These are phyloP conservation scores for Ampelocalamus luodianensis DNA, from an alignment of 176 grass and related monocot species.

Conservation along the genomic window DNA sequence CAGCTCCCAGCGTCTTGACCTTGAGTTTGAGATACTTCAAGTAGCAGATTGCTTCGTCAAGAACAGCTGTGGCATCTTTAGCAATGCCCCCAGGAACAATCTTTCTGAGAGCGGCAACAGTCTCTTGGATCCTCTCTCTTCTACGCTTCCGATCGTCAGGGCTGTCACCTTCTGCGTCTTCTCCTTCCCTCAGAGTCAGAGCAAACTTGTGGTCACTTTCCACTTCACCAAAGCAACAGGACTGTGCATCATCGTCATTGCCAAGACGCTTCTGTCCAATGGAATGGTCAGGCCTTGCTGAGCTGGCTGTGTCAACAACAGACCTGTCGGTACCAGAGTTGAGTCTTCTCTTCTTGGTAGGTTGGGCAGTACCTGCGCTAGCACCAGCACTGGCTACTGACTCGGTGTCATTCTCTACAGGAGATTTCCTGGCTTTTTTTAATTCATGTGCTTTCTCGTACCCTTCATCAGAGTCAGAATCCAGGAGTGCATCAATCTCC, in stretches of 20 bases:
- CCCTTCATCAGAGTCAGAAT: slow-evolving; percentile 77
- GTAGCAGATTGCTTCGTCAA: slow-evolving; percentile 95
- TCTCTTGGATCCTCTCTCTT: slow-evolving; percentile 85
- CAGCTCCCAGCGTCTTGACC: slow-evolving; percentile 70
- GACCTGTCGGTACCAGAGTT: slow-evolving; percentile 61
- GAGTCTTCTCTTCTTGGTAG: slow-evolving; percentile 74
- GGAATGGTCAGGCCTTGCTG: slow-evolving; percentile 51
- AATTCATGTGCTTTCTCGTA: slow-evolving; percentile 49
- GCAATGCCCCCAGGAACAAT: slow-evolving; percentile 82
- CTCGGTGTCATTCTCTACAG: slow-evolving; percentile 41
- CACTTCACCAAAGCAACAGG: slow-evolving; percentile 69
- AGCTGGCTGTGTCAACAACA: slow-evolving; percentile 82
- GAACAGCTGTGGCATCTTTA: slow-evolving; percentile 76
- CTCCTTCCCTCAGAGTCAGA: slow-evolving; percentile 38
- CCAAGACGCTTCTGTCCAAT: slow-evolving; percentile 49
- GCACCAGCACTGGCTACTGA: slow-evolving; percentile 51
- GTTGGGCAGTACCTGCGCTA: slow-evolving; percentile 46
- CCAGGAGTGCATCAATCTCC: slow-evolving; percentile 83
- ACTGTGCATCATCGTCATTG: slow-evolving; percentile 54
- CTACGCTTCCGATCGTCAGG: slow-evolving; percentile 54
- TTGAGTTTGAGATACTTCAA: slow-evolving; percentile 89
- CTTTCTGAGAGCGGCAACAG: slow-evolving; percentile 71
- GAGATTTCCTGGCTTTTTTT: slow-evolving; percentile 39
- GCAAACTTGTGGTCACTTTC: slow-evolving; percentile 43
- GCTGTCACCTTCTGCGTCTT: slow-evolving; percentile 45